Base-by-base conservation (phyloP, 2,329 filamentous ascomycete genomes). In the Cytospora paraplurivora region DNA sequence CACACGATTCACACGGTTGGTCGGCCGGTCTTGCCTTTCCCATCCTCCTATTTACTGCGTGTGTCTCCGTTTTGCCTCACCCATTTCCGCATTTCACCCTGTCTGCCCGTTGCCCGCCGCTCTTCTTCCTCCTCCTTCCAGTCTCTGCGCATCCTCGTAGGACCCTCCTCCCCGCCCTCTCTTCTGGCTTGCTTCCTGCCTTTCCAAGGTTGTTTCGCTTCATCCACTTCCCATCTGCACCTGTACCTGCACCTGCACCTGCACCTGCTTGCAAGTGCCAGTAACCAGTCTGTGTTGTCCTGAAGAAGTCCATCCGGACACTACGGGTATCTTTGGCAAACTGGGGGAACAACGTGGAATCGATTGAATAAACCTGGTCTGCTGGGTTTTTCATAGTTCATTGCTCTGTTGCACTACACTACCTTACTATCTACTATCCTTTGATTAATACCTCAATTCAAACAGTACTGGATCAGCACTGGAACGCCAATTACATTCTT, bases 1-100 rank as follows among this genome's bases (percentile, higher is more conserved):
- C 37, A 49, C 56, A 33, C 47, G 47, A 47, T 61, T 34, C 57
- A 37, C 37, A 37, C 56, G 56, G 50, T 44, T 38, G 38, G 17
- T 57, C 55, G 37, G 34, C 17, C 44, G 32, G 33, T 37, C 33
- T 49, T 60, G 27, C 52, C 49, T 53, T 52, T 52, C 35, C 50
- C 56, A 12, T 17, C 50, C 60, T 65, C 59, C 63, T 65, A 62
- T 65, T 65, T 65, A 63, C 63, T 62, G 54, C 63, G 37, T 56
- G 54, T 49, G 34, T 49, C 59, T 63, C 53, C 63, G 55, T 54
- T 66, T 62, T 66, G 53, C 57, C 64, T 55, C 57, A 38, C 59
- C 58, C 38, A 41, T 50, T 57, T 37, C 38, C 27, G 37, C 35
- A 7, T 53, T 38, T 53, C n/a, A 21, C 44, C 44, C 21, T 47